Percentiles rank a stretch among this genome's conserved stretches.
These are phyloP conservation scores for Hydnomerulius pinastri DNA, from an alignment of 768 basidiomycete genomes.

Conservation along the genomic window DNA sequence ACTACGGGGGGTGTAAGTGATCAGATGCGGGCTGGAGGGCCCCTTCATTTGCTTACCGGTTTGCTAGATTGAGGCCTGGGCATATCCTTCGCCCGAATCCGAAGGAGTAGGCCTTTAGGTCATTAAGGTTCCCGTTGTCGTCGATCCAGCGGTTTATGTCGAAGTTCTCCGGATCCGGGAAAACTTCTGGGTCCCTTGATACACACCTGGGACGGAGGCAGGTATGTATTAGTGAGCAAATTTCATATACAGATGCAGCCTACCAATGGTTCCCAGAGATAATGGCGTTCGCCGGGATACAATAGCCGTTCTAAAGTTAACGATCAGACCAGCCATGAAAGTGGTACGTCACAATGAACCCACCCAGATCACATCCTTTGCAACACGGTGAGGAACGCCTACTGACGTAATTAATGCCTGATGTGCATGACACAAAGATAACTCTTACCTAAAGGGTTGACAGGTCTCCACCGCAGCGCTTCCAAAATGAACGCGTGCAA, in stretches of 20 bases:
- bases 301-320: constrained; percentile 20
- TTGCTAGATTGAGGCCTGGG: constrained; percentile 47
- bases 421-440: not conserved
- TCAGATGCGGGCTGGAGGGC: no score
- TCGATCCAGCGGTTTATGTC: constrained; percentile 56
- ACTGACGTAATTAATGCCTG: not conserved
- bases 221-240: not conserved
- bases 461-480: constrained; percentile 33
- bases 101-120: constrained; percentile 47
- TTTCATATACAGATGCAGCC: not conserved
- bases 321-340: not conserved
- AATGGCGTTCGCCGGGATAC: constrained; percentile 24
- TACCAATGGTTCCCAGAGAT: constrained; percentile 24
- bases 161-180: constrained; percentile 22
- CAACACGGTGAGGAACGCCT: constrained; percentile 4
- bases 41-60: constrained; percentile 26
- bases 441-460: constrained; percentile 14
- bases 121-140: constrained; percentile 42
- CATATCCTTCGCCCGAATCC: constrained; percentile 50
- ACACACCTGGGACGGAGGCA: not conserved
- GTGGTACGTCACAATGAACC: not conserved
- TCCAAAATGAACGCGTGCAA: constrained; percentile 34
- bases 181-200: constrained; percentile 1
- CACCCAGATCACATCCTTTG: constrained; percentile 2
- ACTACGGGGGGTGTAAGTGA: constrained; percentile 22